These are phyloP conservation scores for Wickerhamiella shivajii DNA, from an alignment of 805 yeast species.

Conservation along the genomic window DNA sequence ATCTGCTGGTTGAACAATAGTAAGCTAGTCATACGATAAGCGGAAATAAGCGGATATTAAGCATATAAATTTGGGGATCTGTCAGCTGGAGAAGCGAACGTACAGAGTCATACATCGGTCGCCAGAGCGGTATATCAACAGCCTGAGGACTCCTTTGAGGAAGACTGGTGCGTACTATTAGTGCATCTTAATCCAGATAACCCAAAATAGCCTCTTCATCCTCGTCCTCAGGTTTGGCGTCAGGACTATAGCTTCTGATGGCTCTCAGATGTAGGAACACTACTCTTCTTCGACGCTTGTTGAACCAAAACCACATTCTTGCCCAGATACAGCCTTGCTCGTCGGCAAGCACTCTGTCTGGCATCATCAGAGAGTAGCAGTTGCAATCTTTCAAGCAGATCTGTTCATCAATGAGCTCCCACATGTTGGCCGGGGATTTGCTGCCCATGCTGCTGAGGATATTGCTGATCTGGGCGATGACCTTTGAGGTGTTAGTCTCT, in stretches of 20 bases:
- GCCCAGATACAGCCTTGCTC: slow-evolving; percentile 53
- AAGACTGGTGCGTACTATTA: too few relatives aligned
- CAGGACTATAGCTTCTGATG: slow-evolving; percentile 22
- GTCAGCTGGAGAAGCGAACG: too few relatives aligned
- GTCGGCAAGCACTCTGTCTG: slow-evolving; percentile 44
- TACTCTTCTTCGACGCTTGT: slow-evolving; percentile 82
- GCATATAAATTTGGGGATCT: too few relatives aligned
- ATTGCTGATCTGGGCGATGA: slow-evolving; percentile 58
- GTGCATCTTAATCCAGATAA: too few relatives aligned
- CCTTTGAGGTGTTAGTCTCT: slow-evolving; percentile 23
- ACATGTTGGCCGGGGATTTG: slow-evolving; percentile 47
- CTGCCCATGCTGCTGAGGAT: slow-evolving; percentile 45
- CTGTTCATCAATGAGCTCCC: slow-evolving; percentile 78
- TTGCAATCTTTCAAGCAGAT: slow-evolving; percentile 51
- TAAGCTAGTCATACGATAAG: too few relatives aligned
- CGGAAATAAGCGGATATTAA: too few relatives aligned
- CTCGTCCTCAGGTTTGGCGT: slow-evolving; percentile 24
- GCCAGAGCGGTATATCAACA: too few relatives aligned
- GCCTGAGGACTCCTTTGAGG: too few relatives aligned
- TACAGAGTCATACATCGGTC: too few relatives aligned
- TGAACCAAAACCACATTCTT: slow-evolving; percentile 80
- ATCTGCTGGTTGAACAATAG: too few relatives aligned
- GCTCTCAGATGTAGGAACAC: slow-evolving; percentile 60
- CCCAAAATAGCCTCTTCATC: slow-evolving; percentile 25
- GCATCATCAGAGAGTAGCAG: slow-evolving; percentile 29